Conservation (phyloP, 768 basidiomycete species). For the Sutorius australiensis region DNA sequence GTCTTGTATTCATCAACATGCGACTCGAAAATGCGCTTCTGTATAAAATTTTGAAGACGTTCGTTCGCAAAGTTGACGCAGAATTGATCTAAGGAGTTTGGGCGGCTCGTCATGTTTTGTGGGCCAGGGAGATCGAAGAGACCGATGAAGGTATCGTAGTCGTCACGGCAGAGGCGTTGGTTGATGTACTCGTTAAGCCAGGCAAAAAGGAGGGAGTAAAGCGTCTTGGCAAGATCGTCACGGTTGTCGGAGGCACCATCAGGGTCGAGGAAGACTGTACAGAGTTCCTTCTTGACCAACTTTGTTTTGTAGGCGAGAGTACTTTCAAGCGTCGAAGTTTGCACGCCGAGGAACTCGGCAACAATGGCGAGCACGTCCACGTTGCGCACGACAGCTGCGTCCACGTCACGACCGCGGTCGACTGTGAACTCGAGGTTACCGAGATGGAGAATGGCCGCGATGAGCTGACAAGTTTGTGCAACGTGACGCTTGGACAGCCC, state of each 20-base stretch:
- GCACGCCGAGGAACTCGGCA: constrained; percentile 88
- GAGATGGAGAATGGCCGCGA: constrained; percentile 94
- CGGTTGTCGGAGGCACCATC: constrained; percentile 91
- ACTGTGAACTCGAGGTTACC: constrained; percentile 92
- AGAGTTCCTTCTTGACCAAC: constrained; percentile 93
- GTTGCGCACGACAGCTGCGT: constrained; percentile 90
- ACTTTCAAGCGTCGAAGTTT: constrained; percentile 64
- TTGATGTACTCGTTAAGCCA: constrained; percentile 98
- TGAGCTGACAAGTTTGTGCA: constrained; percentile 90
- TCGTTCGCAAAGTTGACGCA: constrained; percentile 97
- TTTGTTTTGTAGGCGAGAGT: constrained; percentile 89
- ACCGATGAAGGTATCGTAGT: constrained; percentile 88
- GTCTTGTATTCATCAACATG: constrained; percentile 79
- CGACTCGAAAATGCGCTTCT: constrained; percentile 74
- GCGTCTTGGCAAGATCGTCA: constrained; percentile 89
- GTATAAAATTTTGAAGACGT: constrained; percentile 78
- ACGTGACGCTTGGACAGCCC: constrained; percentile 94
- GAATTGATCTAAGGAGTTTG: constrained; percentile 95
- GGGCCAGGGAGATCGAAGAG: constrained; percentile 92
- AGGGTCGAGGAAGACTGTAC: constrained; percentile 92
- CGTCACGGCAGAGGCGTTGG: constrained; percentile 89
- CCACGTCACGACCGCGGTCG: constrained; percentile 80
- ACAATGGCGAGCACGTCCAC: constrained; percentile 76
- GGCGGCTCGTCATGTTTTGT: constrained; percentile 81
- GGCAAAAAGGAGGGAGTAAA: constrained; percentile 91